Conservation (phyloP, 2,329 filamentous ascomycete genomes). For the Plectosphaerella sp. region DNA sequence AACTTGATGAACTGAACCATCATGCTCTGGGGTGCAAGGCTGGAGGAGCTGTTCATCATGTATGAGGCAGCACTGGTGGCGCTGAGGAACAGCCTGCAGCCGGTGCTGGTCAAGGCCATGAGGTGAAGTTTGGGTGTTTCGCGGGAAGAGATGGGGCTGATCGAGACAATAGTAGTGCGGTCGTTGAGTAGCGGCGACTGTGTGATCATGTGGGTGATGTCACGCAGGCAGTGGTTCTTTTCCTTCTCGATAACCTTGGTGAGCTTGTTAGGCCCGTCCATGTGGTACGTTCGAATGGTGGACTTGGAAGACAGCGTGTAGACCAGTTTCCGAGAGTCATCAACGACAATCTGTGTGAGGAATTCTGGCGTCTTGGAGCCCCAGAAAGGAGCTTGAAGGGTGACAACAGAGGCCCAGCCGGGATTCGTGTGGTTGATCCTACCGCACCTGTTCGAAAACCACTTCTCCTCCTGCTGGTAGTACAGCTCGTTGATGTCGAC, state of each 20-base stretch:
- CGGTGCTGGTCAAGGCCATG: slow-evolving; percentile 85
- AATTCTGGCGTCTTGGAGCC: slow-evolving; percentile 52
- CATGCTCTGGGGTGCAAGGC: slow-evolving; percentile 81
- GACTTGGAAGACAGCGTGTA: slow-evolving; percentile 88
- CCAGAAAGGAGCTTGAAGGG: slow-evolving; percentile 45
- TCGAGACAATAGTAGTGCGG: slow-evolving; percentile 71
- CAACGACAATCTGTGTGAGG: slow-evolving; percentile 76
- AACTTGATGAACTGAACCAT: slow-evolving; percentile 97
- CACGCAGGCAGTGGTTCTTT: slow-evolving; percentile 55
- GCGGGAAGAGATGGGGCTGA: slow-evolving; percentile 75
- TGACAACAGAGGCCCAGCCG: slow-evolving; percentile 63
- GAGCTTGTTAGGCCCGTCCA: slow-evolving; percentile 62
- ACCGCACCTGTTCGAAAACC: slow-evolving; percentile 85
- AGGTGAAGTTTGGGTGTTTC: slow-evolving; percentile 83
- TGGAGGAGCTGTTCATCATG: slow-evolving; percentile 55
- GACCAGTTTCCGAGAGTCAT: slow-evolving; percentile 81
- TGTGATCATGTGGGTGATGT: slow-evolving; percentile 83
- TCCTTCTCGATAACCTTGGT: slow-evolving; percentile 63
- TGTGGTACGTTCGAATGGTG: slow-evolving; percentile 86
- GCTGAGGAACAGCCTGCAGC: slow-evolving; percentile 87
- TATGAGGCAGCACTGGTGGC: slow-evolving; percentile 75
- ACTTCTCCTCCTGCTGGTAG: slow-evolving; percentile 95
- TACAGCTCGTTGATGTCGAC: slow-evolving; percentile 91
- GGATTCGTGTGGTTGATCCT: slow-evolving; percentile 85
- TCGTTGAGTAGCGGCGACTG: slow-evolving; percentile 67